Evolutionary conservation across 768 basidiomycete species (phyloP), one percentile per base, ranked within the genome.

Genomic region (Leccinum subgranulosum): DNA sequence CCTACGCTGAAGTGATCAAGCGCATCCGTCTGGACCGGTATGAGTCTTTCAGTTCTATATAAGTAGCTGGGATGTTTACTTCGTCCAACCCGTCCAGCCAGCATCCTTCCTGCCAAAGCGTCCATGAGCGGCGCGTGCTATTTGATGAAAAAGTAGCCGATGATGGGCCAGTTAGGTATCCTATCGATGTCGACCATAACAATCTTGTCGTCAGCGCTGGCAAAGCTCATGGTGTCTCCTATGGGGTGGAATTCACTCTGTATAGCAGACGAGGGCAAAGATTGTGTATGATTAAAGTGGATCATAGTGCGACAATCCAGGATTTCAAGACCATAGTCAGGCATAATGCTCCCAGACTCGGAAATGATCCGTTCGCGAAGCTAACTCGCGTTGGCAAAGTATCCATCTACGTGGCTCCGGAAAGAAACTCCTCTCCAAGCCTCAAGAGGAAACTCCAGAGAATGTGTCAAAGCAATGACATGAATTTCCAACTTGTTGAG

Each of bases 131-230:
- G 27, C 68, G 70, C 6, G 45, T 61, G 21, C 48, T 72, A 15
- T 73, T 73, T 52, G 49, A 73, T 46, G 36, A 53, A 21, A 61
- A 60, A 49, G 49, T 56, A 4, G 41, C 60, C 11, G 59, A 49
- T 21, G 55, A 51, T 11, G 45, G 56, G 23, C 56, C 49, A 14
- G 53, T 58, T 31, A 51, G 52, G 10, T 49, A 62, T 45, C 2
- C 36, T 2, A 34, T 64, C 33, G 3, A 15, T 1, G 6, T 17
- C 28, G 3, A 23, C 10, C 27, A 15, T 3, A 36, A 50, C 43
- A 49, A 57, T 52, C 66, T 56, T 49, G 49, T 72, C 31, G 33
- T 73, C 12, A 39, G 33, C 3, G 69, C 67, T 1, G 71, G 71
- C 2, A 29, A 59, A 6, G 66, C 63, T 3, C 68, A 74, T 31